phyloP scores from a whole-genome alignment of 345 rosid genomes.

The Lagerstroemia speciosa region DNA sequence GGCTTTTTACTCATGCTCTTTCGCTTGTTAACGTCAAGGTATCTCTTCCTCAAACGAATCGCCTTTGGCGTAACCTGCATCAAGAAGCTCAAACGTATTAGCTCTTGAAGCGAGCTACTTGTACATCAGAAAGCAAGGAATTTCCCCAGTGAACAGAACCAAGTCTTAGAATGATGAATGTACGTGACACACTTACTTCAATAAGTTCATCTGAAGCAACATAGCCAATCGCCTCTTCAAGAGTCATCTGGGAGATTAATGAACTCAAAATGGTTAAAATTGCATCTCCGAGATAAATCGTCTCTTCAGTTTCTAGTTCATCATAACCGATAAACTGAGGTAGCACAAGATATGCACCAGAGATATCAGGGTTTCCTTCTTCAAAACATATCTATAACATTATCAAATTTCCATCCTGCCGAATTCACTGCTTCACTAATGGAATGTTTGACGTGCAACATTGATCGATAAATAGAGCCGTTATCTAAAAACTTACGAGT shows the following conservation, averaged over 20 bases:
- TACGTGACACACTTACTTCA: conserved; percentile 51
- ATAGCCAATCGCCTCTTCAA: conserved; percentile 96
- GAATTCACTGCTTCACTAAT: not conserved
- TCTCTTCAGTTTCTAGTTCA: not conserved
- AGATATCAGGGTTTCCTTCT: not conserved
- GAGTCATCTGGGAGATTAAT: conserved; percentile 61
- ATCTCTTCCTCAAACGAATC: conserved; percentile 75
- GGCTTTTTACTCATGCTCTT: conserved; percentile 73
- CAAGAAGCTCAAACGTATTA: not conserved
- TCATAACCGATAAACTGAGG: not conserved
- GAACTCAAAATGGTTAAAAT: conserved; percentile 6
- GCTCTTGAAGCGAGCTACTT: not conserved
- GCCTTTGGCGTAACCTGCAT: conserved; percentile 88
- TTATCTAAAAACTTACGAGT: conserved; percentile 34
- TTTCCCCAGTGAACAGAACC: no score
- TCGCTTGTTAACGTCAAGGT: conserved; percentile 85
- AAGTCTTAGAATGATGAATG: not conserved
- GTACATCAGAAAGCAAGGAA: not conserved
- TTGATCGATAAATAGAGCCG: not conserved
- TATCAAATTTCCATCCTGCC: not conserved
- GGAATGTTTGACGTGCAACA: not conserved
- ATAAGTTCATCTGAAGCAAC: conserved; percentile 95
- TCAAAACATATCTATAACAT: no score
- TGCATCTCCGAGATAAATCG: no score
- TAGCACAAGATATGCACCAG: not conserved